Percentiles rank a stretch among this genome's conserved stretches.
phyloP scores from a whole-genome alignment of 495 filamentous ascomycete genomes.

The Lophiotrema nucula region DNA sequence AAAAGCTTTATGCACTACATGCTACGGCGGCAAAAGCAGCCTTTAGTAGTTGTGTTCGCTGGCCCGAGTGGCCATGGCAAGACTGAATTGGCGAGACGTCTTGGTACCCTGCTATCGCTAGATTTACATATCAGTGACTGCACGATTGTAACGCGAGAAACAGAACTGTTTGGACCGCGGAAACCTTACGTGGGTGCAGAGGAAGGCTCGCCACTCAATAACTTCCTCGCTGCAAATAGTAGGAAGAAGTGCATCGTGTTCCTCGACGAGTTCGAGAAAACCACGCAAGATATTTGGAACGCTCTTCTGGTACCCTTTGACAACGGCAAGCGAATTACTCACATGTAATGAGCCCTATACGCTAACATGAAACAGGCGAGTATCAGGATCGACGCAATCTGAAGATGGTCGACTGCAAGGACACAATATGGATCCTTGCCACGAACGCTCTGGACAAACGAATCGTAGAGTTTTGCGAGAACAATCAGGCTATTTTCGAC shows the following conservation, averaged over 20 bases:
- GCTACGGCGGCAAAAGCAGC: constrained; percentile 23
- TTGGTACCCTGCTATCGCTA: constrained; percentile 40
- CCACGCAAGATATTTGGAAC: constrained; percentile 35
- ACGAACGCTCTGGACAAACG: constrained; percentile 49
- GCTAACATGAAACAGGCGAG: constrained; percentile 32
- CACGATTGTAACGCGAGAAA: constrained; percentile 40
- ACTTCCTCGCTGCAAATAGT: constrained; percentile 50
- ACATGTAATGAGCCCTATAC: not conserved
- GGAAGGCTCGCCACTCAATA: constrained; percentile 50
- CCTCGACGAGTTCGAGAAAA: constrained; percentile 61
- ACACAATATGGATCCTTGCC: constrained; percentile 57
- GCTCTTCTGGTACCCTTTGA: constrained; percentile 19
- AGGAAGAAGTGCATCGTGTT: constrained; percentile 51
- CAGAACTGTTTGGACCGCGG: constrained; percentile 51
- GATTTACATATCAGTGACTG: constrained; percentile 48
- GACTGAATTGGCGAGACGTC: constrained; percentile 24
- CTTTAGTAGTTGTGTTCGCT: constrained; percentile 29
- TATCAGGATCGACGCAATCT: constrained; percentile 50
- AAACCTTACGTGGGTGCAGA: constrained; percentile 41
- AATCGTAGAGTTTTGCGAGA: constrained; percentile 33
- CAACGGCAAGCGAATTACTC: constrained; percentile 12
- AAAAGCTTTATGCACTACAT: constrained; percentile 41
- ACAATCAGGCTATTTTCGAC: not conserved
- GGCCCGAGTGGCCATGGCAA: constrained; percentile 25
- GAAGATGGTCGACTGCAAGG: constrained; percentile 49